Evolutionary conservation across 1,139 yeast genomes (phyloP).

Genomic region (Hyphopichia burtonii): DNA sequence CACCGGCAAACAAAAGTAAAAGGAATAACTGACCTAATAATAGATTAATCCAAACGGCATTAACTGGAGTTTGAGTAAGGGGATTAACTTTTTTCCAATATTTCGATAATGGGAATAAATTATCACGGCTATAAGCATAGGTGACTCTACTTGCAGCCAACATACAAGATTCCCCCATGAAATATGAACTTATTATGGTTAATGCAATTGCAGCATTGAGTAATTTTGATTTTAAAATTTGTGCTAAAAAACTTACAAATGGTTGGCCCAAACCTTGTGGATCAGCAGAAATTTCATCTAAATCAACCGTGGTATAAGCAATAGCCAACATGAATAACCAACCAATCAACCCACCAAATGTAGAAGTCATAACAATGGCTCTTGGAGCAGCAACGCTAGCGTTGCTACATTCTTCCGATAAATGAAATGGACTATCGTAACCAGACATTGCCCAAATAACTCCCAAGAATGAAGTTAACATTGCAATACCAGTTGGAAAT

Average conservation of each 20-base stretch:
- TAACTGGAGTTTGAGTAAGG: slow-evolving; percentile 62
- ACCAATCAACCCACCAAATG: slow-evolving; percentile 61
- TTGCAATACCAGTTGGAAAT: slow-evolving; percentile 64
- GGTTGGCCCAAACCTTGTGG: slow-evolving; percentile 63
- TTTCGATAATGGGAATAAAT: slow-evolving; percentile 62
- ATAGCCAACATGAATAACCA: slow-evolving; percentile 64
- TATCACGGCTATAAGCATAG: slow-evolving; percentile 69
- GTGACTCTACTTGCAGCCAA: slow-evolving; percentile 70
- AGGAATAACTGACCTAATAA: slow-evolving; percentile 56
- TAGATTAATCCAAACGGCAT: slow-evolving; percentile 68
- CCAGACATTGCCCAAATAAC: slow-evolving; percentile 79
- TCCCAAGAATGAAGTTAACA: slow-evolving; percentile 61
- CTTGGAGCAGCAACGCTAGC: slow-evolving; percentile 65
- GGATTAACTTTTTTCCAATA: slow-evolving; percentile 54
- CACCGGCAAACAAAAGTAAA: slow-evolving; percentile 65
- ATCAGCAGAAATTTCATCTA: slow-evolving; percentile 49
- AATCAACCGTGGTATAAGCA: slow-evolving; percentile 60
- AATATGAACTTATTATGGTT: slow-evolving; percentile 58
- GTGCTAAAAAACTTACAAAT: slow-evolving; percentile 56
- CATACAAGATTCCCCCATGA: slow-evolving; percentile 72
- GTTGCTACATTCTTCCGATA: slow-evolving; percentile 69
- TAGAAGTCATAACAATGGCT: slow-evolving; percentile 65
- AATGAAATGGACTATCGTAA: slow-evolving; percentile 72
- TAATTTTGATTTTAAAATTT: slow-evolving; percentile 44
- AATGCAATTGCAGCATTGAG: slow-evolving; percentile 58